Evolutionary conservation across 2,329 filamentous ascomycete species (phyloP).

Genomic region (Pseudocercospora fuligena): DNA sequence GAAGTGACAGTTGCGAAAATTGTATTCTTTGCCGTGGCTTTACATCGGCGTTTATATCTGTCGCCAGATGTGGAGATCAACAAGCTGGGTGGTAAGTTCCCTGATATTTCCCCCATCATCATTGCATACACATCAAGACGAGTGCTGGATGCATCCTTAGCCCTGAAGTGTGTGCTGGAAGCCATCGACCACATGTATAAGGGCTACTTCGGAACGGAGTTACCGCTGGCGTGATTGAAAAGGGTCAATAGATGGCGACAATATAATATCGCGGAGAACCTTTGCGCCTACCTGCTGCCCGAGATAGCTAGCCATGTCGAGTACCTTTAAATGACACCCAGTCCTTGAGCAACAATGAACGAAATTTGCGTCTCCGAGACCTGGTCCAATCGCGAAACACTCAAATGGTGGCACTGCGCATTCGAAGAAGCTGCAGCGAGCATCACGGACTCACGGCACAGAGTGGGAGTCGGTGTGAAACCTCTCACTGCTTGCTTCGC

Average conservation of each 20-base stretch:
- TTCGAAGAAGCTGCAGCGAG: slow-evolving; percentile 6
- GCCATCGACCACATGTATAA: slow-evolving; percentile 2
- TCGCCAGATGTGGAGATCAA: neutral
- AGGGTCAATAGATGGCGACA: slow-evolving; percentile 4
- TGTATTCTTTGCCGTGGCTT: neutral
- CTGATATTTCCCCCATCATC: neutral
- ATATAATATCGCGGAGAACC: neutral
- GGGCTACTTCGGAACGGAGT: neutral
- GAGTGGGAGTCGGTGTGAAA: slow-evolving; percentile 11
- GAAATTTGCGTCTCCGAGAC: slow-evolving; percentile 17
- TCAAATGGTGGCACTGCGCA: slow-evolving; percentile 19
- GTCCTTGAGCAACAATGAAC: slow-evolving; percentile 19
- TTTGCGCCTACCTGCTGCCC: neutral
- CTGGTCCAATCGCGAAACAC: slow-evolving; percentile 13
- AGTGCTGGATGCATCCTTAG: neutral
- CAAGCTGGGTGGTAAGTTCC: neutral
- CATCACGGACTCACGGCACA: slow-evolving; percentile 2
- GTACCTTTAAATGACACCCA: slow-evolving; percentile 1
- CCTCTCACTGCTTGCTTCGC: neutral
- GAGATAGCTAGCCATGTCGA: slow-evolving; percentile 6
- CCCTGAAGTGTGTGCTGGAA: neutral
- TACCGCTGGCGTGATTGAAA: neutral
- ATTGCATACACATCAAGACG: neutral
- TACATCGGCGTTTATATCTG: neutral
- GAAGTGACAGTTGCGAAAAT: neutral